Conservation (phyloP, 495 filamentous ascomycete genomes). For the Echria macrotheca region DNA sequence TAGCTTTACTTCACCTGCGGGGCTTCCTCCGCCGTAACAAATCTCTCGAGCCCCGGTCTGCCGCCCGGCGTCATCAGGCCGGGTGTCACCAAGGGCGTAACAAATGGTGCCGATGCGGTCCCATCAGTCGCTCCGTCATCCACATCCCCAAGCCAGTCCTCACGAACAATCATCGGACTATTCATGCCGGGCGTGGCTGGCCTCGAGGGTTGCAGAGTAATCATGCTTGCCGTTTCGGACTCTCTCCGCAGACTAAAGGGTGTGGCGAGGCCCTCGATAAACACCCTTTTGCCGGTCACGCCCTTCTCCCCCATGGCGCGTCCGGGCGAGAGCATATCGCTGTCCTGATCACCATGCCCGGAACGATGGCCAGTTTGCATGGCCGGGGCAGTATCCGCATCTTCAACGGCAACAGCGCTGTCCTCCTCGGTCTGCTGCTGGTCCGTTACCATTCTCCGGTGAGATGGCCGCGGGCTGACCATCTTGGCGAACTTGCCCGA, state of each 20-base stretch:
- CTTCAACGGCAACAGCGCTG: conserved; percentile 18
- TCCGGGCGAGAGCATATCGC: background rate
- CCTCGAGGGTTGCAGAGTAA: conserved; percentile 32
- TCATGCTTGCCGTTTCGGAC: conserved; percentile 49
- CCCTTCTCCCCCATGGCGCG: conserved; percentile 24
- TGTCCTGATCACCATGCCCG: conserved; percentile 15
- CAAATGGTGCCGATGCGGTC: background rate
- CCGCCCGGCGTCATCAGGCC: conserved; percentile 2
- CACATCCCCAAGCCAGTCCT: background rate
- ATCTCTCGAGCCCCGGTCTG: conserved; percentile 5
- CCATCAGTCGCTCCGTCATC: background rate
- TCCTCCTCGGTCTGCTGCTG: conserved; percentile 31
- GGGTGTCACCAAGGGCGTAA: conserved; percentile 4
- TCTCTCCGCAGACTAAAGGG: conserved; percentile 46
- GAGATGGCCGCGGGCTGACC: conserved; percentile 16
- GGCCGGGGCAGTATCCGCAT: conserved; percentile 25
- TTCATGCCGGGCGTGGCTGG: conserved; percentile 4
- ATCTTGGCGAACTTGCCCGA: conserved; percentile 1
- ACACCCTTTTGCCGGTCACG: conserved; percentile 41
- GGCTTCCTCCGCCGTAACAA: conserved; percentile 4
- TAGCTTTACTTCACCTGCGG: background rate
- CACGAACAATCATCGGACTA: background rate
- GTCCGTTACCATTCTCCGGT: conserved; percentile 36
- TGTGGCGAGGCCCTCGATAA: conserved; percentile 44
- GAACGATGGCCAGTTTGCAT: conserved; percentile 21